Percentiles rank a stretch among this genome's conserved stretches.
Evolutionary conservation across 257 asterid species (phyloP).

Genomic region (Asclepias syriaca): DNA sequence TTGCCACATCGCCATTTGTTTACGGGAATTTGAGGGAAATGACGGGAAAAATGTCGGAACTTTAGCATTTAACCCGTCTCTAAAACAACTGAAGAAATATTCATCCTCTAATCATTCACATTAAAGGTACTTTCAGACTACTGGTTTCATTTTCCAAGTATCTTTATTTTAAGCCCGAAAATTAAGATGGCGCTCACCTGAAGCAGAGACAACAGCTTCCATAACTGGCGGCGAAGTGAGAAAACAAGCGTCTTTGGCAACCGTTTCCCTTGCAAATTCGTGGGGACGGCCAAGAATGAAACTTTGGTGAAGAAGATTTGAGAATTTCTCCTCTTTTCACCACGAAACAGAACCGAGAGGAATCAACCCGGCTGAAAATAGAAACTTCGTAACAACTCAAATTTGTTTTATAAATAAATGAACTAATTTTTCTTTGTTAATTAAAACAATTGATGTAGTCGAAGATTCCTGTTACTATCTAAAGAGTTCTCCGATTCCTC

Average conservation of each 20-base stretch:
- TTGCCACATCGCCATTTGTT: background rate
- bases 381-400: background rate
- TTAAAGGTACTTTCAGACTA: background rate
- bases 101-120: background rate
- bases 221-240: background rate
- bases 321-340: background rate
- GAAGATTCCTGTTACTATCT: too few species aligned
- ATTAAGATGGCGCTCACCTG: background rate
- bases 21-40: background rate
- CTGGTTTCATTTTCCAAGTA: background rate
- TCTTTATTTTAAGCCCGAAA: background rate
- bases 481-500: too few species aligned
- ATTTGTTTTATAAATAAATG: too few species aligned
- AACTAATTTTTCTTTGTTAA: too few species aligned
- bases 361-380: background rate
- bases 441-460: too few species aligned
- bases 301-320: background rate
- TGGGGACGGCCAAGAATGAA: background rate
- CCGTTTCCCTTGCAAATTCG: background rate
- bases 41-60: background rate
- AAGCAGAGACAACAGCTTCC: background rate
- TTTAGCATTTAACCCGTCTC: constrained; percentile 1
- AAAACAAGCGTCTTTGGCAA: background rate
- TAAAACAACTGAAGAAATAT: background rate
- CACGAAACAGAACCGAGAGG: background rate